Evolutionary conservation across 2,329 filamentous ascomycete species (phyloP).

Genomic region (Fusarium nodosum): DNA sequence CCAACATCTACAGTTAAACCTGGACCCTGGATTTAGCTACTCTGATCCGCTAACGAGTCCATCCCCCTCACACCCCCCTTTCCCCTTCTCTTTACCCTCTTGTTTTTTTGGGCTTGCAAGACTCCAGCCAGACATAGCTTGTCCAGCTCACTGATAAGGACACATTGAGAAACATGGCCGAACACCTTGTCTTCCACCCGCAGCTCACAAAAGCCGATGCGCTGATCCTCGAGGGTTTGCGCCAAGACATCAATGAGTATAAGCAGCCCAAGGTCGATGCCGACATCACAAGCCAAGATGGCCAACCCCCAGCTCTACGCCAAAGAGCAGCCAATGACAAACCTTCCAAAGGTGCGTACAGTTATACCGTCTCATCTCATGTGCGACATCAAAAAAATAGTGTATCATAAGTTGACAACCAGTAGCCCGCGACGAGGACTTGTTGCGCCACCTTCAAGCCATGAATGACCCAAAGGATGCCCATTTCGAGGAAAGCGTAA

Average conservation of each 20-base stretch:
- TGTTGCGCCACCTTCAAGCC: conserved; percentile 32
- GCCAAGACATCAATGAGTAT: conserved; percentile 34
- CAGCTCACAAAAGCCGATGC: conserved; percentile 35
- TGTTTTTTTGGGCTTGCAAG: background rate
- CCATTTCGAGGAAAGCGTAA: conserved; percentile 35
- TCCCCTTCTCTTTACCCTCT: background rate
- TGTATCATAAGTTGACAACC: conserved; percentile 3
- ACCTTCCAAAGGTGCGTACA: conserved; percentile 23
- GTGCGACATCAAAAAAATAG: background rate
- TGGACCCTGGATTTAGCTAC: conserved; percentile 14
- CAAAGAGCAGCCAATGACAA: conserved; percentile 1
- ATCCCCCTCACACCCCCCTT: background rate
- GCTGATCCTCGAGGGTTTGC: conserved; percentile 30
- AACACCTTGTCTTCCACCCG: conserved; percentile 33
- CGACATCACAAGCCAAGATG: conserved; percentile 2
- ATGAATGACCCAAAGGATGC: conserved; percentile 38
- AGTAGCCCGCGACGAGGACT: conserved; percentile 30
- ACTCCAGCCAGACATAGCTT: background rate
- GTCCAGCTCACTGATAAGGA: background rate
- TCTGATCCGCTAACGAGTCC: background rate
- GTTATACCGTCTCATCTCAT: background rate
- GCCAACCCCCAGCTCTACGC: background rate
- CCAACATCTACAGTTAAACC: conserved; percentile 21
- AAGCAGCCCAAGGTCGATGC: conserved; percentile 1
- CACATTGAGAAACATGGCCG: conserved; percentile 18